Conservation (phyloP, 305 asterid genomes). For the Plantago coronopus region DNA sequence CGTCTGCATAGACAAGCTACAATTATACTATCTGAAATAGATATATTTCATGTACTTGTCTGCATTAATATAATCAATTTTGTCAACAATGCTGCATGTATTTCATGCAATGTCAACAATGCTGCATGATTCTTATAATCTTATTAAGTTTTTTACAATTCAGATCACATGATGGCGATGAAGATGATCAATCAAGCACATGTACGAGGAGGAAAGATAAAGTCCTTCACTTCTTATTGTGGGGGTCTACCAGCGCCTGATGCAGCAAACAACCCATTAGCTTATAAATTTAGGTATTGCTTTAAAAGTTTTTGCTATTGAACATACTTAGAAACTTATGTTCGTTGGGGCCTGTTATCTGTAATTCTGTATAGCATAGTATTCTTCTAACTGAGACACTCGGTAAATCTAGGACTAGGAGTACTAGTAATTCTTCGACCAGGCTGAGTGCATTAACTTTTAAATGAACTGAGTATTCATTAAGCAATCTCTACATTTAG, state of each 20-base stretch:
- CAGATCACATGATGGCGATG: slow-evolving; percentile 99
- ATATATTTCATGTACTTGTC: not conserved
- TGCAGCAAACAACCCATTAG: slow-evolving; percentile 91
- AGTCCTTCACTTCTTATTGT: slow-evolving; percentile 83
- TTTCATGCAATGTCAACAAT: no score
- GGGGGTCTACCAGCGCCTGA: slow-evolving; percentile 96
- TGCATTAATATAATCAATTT: not conserved
- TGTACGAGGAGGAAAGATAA: slow-evolving; percentile 69
- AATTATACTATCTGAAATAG: not conserved
- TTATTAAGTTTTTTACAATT: slow-evolving; percentile 7
- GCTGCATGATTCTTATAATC: not conserved
- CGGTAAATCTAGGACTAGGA: no score
- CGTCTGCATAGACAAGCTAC: not conserved
- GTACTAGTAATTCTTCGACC: no score
- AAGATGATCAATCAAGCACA: slow-evolving; percentile 88
- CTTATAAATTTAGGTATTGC: slow-evolving; percentile 83
- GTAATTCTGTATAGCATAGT: no score
- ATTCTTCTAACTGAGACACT: no score
- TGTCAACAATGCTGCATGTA: no score
- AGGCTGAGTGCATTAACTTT: no score
- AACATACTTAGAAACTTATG: not conserved
- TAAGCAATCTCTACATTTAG: no score
- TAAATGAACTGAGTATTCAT: no score
- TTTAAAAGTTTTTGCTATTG: slow-evolving; percentile 11
- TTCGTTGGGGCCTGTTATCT: slow-evolving; percentile 4